Evolutionary conservation across 306 rosid genomes (phyloP).

Genomic region (Ochetophila trinervis): DNA sequence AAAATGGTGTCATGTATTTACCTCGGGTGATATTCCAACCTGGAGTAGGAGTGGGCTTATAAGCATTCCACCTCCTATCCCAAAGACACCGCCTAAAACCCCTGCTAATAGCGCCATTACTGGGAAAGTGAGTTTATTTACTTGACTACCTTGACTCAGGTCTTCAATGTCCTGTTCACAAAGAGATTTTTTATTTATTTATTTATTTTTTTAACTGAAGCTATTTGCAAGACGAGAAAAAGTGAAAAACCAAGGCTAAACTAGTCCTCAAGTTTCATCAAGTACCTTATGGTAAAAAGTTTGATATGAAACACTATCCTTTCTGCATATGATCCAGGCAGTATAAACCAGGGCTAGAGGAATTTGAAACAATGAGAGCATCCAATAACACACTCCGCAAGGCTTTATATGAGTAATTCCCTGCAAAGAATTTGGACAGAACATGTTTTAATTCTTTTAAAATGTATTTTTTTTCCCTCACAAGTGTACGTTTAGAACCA

Average conservation of each 20-base stretch:
- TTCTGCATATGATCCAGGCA: constrained; percentile 54
- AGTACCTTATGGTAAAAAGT: constrained; percentile 45
- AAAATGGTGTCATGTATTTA: constrained; percentile 8
- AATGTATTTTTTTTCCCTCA: not conserved
- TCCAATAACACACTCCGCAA: constrained; percentile 77
- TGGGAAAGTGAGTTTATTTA: constrained; percentile 61
- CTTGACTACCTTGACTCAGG: constrained; percentile 24
- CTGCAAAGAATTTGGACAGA: constrained; percentile 42
- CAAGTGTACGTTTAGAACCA: not conserved
- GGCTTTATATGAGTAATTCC: constrained; percentile 61
- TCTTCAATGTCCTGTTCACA: constrained; percentile 36
- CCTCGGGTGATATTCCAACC: constrained; percentile 78
- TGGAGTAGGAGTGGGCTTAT: constrained; percentile 92
- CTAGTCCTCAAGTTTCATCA: not conserved
- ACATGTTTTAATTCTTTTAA: not conserved
- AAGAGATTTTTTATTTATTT: too few relatives aligned
- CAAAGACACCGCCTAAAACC: constrained; percentile 77
- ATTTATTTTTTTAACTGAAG: not conserved
- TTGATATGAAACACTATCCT: constrained; percentile 43
- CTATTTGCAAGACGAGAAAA: constrained; percentile 9
- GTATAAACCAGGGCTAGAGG: constrained; percentile 75
- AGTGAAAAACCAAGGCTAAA: not conserved
- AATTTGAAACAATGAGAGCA: constrained; percentile 65
- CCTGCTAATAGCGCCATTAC: constrained; percentile 73
- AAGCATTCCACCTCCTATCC: constrained; percentile 96